Base-by-base conservation (phyloP, 192 early-diverging fungal species). In the Entomortierella chlamydospora region DNA sequence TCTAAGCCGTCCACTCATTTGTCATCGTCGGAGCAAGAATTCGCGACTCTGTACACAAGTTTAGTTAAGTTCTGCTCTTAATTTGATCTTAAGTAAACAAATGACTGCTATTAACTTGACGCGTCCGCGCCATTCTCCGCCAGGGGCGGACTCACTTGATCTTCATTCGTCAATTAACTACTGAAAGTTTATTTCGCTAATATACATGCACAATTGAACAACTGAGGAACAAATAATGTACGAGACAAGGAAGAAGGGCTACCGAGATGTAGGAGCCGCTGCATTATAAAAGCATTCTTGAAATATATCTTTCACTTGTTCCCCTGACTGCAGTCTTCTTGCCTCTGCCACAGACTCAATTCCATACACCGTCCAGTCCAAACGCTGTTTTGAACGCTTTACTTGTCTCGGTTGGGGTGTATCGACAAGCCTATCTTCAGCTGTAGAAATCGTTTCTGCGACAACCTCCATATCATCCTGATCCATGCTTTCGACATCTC, bases 211-310 rank as follows among this genome's bases (percentile, higher is more conserved):
- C n/a, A n/a, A n/a, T n/a, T n/a, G n/a, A n/a, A n/a, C n/a, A n/a
- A n/a, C n/a, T n/a, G n/a, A n/a, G n/a, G n/a, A n/a, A 37, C 34
- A 37, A 10, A 37, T 37, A 37, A 37, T 17, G 29, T 34, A 63
- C 9, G 43, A 34, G 8, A 39, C 12, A 1, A 15, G 26, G 8
- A 28, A n/a, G n/a, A n/a, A n/a, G n/a, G n/a, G n/a, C 57, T 67
- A 67, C 30, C 59, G 51, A 4, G 57, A 56, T 42, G 68, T 33
- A 33, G 73, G 64, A 1, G 76, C 52, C 33, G 72, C 62, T 6
- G 76, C 76, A 41, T 79, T 79, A 41, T 70, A 79, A 28, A 79
- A 79, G 47, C 76, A 79, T 28, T 79, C 68, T 56, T 79, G 67
- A 49, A 79, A 57, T 25, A 79, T 59, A 66, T 79, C 68, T 11